Percentiles rank a stretch among this genome's conserved stretches.
Evolutionary conservation across 345 rosid genomes (phyloP).

Genomic region (Sonneratia alba): DNA sequence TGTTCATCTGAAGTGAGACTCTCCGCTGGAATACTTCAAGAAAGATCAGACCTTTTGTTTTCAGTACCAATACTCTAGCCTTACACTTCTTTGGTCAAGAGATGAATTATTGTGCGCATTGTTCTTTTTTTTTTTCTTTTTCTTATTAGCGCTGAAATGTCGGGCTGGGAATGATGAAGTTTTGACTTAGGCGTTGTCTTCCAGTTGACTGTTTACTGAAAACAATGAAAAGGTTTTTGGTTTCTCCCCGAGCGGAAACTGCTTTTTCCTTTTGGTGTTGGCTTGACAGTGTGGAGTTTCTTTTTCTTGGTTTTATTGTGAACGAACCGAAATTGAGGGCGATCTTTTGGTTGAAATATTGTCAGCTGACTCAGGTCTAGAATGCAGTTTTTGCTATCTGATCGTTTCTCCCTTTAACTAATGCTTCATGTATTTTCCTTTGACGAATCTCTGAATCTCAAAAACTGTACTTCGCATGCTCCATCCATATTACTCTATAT

Average conservation of each 20-base stretch:
- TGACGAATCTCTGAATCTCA: neutral
- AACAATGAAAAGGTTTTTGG: neutral
- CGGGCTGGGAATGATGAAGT: neutral
- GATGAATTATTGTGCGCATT: neutral
- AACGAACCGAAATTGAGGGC: neutral
- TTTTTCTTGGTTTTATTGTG: neutral
- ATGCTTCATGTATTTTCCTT: neutral
- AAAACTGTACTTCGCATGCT: neutral
- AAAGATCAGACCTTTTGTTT: neutral
- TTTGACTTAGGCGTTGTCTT: neutral
- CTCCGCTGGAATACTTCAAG: neutral
- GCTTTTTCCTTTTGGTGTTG: neutral
- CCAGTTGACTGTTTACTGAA: neutral
- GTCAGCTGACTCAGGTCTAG: neutral
- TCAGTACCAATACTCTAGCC: neutral
- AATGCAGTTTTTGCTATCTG: neutral
- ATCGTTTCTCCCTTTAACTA: neutral
- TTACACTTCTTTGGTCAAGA: neutral
- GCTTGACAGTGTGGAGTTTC: neutral
- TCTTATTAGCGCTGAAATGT: neutral
- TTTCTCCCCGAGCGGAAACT: no score
- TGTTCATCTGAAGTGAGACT: neutral
- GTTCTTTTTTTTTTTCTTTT: neutral
- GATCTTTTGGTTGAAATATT: neutral
- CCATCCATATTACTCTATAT: no score